These are phyloP conservation scores for Plasmodium relictum DNA, from an alignment of 169 alveolate species.

Conservation along the genomic window DNA sequence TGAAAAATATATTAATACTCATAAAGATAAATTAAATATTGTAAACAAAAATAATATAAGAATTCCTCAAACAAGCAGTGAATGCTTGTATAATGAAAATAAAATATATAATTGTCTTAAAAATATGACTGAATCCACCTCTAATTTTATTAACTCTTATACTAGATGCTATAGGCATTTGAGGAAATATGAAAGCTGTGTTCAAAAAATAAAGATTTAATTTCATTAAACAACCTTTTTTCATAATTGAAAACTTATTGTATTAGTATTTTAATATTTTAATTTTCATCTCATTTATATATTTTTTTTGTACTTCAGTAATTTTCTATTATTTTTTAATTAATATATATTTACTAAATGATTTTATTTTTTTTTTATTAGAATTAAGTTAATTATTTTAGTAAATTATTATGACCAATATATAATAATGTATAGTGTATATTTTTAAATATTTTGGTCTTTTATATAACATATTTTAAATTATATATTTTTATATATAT, in stretches of 20 bases:
- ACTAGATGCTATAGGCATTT: slow-evolving; percentile 51
- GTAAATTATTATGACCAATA: too few relatives aligned
- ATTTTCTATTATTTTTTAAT: too few relatives aligned
- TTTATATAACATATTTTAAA: too few relatives aligned
- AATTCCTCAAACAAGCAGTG: slow-evolving; percentile 29
- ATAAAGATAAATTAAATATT: slow-evolving; percentile 26
- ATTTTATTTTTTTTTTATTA: too few relatives aligned
- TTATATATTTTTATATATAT: too few relatives aligned
- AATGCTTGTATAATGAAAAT: slow-evolving; percentile 53
- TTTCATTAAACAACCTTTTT: background rate
- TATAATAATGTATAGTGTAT: too few relatives aligned
- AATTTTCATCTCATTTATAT: too few relatives aligned
- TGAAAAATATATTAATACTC: slow-evolving; percentile 25
- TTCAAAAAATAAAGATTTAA: slow-evolving; percentile 55
- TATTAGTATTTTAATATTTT: background rate
- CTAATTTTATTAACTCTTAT: slow-evolving; percentile 54
- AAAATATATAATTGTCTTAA: slow-evolving; percentile 66
- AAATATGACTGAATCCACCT: slow-evolving; percentile 67
- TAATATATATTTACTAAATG: too few relatives aligned
- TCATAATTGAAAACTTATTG: background rate
- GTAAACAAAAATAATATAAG: background rate
- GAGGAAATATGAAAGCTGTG: slow-evolving; percentile 65
- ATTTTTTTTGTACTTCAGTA: too few relatives aligned
- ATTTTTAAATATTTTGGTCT: too few relatives aligned
- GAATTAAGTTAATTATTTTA: too few relatives aligned